phyloP scores from a whole-genome alignment of 768 basidiomycete genomes.

The Amanita brunnescens region DNA sequence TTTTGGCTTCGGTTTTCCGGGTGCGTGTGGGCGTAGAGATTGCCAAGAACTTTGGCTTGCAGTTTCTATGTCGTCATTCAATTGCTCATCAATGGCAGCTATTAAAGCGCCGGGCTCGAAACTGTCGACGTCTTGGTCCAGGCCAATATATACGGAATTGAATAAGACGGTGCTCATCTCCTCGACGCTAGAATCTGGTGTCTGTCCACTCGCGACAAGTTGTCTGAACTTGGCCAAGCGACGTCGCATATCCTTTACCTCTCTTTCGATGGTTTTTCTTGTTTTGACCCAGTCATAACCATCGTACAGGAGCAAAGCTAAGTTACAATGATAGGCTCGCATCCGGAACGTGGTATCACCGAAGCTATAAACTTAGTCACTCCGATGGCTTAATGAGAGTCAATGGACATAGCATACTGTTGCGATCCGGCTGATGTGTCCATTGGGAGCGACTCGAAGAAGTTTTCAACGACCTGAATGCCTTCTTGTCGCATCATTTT shows the following conservation, averaged over 20 bases:
- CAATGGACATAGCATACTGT: conserved; percentile 31
- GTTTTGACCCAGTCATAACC: conserved; percentile 94
- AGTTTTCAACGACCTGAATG: conserved; percentile 63
- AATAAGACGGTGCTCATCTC: conserved; percentile 72
- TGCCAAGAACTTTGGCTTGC: conserved; percentile 87
- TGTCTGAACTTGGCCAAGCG: conserved; percentile 86
- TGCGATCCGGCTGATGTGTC: conserved; percentile 37
- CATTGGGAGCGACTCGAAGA: conserved; percentile 58
- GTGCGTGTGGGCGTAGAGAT: conserved; percentile 49
- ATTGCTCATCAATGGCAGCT: conserved; percentile 88
- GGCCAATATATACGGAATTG: conserved; percentile 90
- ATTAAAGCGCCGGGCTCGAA: conserved; percentile 71
- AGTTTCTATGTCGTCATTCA: conserved; percentile 68
- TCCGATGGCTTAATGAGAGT: conserved; percentile 1
- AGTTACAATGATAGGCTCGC: conserved; percentile 50
- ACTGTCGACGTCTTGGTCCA: conserved; percentile 69
- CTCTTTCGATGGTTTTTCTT: conserved; percentile 77
- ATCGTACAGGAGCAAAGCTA: conserved; percentile 73
- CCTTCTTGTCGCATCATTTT: conserved; percentile 59
- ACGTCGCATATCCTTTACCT: conserved; percentile 80
- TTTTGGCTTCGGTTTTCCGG: conserved; percentile 33
- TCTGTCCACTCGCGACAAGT: conserved; percentile 84
- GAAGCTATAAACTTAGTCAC: conserved; percentile 19
- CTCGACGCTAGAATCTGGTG: conserved; percentile 68
- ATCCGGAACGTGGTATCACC: conserved; percentile 44